Percentiles rank a stretch among this genome's conserved stretches.
Conservation (phyloP, 805 yeast species). For the Pichia nanzhaoensis region DNA sequence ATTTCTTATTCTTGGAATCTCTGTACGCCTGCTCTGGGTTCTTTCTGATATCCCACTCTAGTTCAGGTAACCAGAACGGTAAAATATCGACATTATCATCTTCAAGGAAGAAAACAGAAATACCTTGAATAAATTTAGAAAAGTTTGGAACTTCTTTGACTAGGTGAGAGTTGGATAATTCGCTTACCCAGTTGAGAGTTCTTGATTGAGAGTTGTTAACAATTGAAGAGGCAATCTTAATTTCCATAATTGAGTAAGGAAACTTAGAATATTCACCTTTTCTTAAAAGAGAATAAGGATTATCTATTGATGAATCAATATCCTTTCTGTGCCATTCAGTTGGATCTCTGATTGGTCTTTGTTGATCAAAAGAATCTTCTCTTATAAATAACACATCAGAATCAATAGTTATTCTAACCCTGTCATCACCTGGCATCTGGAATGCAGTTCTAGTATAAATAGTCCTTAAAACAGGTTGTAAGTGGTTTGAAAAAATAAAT, state of each 20-base stretch:
- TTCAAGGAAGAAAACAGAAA: constrained; percentile 79
- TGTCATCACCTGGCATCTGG: constrained; percentile 96
- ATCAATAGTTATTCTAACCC: constrained; percentile 84
- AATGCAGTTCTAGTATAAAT: constrained; percentile 89
- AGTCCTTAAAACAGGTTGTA: constrained; percentile 84
- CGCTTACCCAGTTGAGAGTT: constrained; percentile 70
- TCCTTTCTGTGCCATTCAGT: constrained; percentile 87
- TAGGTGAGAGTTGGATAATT: constrained; percentile 71
- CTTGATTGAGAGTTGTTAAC: constrained; percentile 44
- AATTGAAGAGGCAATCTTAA: constrained; percentile 45
- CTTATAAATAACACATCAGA: constrained; percentile 81
- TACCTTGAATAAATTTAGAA: constrained; percentile 89
- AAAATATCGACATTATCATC: constrained; percentile 83
- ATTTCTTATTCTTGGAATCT: constrained; percentile 50
- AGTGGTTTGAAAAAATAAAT: constrained; percentile 55
- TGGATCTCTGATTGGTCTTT: constrained; percentile 87
- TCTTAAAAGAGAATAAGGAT: constrained; percentile 68
- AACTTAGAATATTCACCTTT: constrained; percentile 80
- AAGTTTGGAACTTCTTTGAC: constrained; percentile 93
- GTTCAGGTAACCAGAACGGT: constrained; percentile 93
- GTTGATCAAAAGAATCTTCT: constrained; percentile 81
- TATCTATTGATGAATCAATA: constrained; percentile 67
- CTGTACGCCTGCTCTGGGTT: constrained; percentile 76
- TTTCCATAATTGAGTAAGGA: constrained; percentile 85
- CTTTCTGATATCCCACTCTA: constrained; percentile 69